Evolutionary conservation across 306 rosid genomes (phyloP).

Genomic region (Begonia loranthoides): DNA sequence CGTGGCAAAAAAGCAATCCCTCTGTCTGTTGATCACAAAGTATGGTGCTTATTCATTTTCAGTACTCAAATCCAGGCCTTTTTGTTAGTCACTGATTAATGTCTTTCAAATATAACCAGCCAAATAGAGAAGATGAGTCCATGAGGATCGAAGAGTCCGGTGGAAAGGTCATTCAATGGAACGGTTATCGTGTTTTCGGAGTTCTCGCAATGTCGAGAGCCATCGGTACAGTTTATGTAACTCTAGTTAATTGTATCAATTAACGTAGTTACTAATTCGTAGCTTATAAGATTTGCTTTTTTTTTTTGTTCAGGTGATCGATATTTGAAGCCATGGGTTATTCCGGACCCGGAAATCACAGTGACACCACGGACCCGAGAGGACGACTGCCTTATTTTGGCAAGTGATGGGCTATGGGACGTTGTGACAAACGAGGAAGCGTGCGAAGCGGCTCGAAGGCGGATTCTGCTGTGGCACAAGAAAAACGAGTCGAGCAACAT

Average conservation of each 20-base stretch:
- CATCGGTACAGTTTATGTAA: no score
- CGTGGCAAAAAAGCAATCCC: constrained; percentile 46
- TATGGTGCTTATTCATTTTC: constrained; percentile 6
- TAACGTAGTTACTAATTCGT: no score
- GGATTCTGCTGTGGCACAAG: constrained; percentile 42
- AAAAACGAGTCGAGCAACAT: constrained; percentile 21
- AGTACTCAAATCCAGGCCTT: no score
- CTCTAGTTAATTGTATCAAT: no score
- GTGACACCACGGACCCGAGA: constrained; percentile 33
- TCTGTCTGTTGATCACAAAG: constrained; percentile 43
- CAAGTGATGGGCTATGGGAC: constrained; percentile 58
- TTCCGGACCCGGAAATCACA: constrained; percentile 49
- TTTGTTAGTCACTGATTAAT: no score
- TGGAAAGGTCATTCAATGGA: not conserved
- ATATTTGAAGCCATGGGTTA: constrained; percentile 47
- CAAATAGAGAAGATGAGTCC: not conserved
- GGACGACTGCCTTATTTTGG: constrained; percentile 40
- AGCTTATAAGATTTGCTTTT: no score
- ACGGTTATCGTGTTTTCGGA: constrained; percentile 1
- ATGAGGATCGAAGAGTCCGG: not conserved
- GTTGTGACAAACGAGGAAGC: constrained; percentile 45
- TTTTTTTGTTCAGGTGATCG: constrained; percentile 25
- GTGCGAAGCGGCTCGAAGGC: constrained; percentile 37
- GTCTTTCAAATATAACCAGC: not conserved
- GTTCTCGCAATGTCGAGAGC: constrained; percentile 1